Evolutionary conservation across 116 monocot species (phyloP), one percentile per base, ranked within the genome.

Genomic region (Posidonia oceanica): DNA sequence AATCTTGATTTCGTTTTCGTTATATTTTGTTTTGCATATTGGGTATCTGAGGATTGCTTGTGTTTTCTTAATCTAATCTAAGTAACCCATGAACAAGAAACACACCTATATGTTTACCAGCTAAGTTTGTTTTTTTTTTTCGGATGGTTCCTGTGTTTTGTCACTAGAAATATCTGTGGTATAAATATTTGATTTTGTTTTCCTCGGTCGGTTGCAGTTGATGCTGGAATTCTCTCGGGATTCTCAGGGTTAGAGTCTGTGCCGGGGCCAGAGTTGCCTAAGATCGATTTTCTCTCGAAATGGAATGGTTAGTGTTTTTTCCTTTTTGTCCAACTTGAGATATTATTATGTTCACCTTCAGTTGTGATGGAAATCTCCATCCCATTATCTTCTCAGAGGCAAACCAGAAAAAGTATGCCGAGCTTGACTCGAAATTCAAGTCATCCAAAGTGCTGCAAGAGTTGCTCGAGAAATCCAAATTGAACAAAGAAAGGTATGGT

Each of bases 401-500:
- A 42, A 97, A 92, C 61, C 92, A 89, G 76, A 92, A 89, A 73
- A 92, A 81, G 72, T 97, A 97, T 38, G 76, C 85, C 17, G 97
- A 97, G 67, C 71, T 87, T n/a, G 97, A 97, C 69, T 82, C 83
- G 8, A 83, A 76, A 66, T 97, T 97, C 84, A 87, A 80, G 73
- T 80, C 81, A 16, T 89, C 97, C 37, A 59, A 77, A 4, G 85
- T 89, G 69, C 87, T 97, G 52, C 87, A 92, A 75, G 92, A 89
- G 61, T 79, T 92, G 16, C 69, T 97, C 62, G 97, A 97, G 82
- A 97, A 85, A 78, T 85, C 92, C 36, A 89, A 85, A 70, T 29
- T 76, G 70, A 91, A 97, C 59, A 85, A 97, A 59, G 85, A 86
- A 54, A 94, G 72, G 91, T 90, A 78, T 57, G 0, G 48, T 42